Conservation (phyloP, 345 rosid species). For the Balakata baccata region DNA sequence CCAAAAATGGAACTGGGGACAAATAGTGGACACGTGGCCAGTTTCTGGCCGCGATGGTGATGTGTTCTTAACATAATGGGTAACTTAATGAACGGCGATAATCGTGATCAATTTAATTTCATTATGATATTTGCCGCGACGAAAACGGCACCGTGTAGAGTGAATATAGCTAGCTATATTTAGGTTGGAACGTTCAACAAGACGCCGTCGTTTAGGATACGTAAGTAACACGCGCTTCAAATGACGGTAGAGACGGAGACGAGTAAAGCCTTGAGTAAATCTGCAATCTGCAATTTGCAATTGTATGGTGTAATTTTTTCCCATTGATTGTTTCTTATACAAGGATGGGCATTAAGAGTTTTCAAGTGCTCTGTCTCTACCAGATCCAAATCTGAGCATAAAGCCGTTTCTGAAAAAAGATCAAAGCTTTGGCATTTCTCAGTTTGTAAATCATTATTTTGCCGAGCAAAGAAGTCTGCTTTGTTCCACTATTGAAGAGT, state of each 20-base stretch:
- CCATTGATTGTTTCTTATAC: too few species aligned
- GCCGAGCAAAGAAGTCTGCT: neutral
- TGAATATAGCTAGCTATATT: too few species aligned
- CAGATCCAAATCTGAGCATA: slow-evolving; percentile 13
- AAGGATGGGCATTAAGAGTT: too few species aligned
- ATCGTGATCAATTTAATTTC: too few species aligned
- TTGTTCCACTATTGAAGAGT: neutral
- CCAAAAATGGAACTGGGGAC: neutral
- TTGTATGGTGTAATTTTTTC: neutral
- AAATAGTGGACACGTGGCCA: neutral
- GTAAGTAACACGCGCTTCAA: neutral
- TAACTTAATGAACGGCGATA: neutral
- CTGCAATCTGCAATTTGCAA: neutral
- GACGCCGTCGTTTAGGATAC: neutral
- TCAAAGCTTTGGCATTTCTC: neutral
- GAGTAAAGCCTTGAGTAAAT: neutral
- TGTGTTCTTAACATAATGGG: neutral
- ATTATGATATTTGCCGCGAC: too few species aligned
- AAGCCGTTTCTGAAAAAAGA: slow-evolving; percentile 3
- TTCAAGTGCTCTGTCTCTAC: too few species aligned
- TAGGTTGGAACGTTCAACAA: neutral
- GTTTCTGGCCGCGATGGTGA: neutral
- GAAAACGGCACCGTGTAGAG: neutral
- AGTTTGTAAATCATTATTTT: neutral
- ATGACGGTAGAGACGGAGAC: too few species aligned